Evolutionary conservation across 2,329 filamentous ascomycete species (phyloP), one percentile per base, ranked within the genome.

Genomic region (Trichophaea hybrida): DNA sequence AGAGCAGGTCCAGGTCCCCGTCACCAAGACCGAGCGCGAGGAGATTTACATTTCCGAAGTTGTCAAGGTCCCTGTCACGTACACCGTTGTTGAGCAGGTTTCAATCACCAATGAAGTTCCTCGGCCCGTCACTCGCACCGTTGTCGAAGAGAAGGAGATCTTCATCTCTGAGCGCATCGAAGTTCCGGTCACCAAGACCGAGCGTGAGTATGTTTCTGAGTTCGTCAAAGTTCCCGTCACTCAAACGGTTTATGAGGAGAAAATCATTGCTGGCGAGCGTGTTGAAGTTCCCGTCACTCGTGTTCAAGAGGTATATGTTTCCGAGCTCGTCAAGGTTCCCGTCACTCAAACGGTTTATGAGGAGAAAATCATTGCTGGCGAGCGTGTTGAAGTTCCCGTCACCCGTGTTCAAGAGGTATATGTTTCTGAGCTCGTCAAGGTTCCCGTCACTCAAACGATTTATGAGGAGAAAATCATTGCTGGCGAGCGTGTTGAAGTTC

Each of bases 201-300:
- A 49, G 15, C 8, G 13, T 17, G 10, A 53, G 50, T 12, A 53
- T 7, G 50, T 53, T 33, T 33, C 34, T 5, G 34, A 31, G 13
- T 31, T 7, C 10, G 6, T 10, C 7, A 31, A 7, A 55, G 53
- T 34, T 4, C 53, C 53, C 35, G 35, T 55, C 53, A 17, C 34
- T 31, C 43, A 62, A 52, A 63, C 61, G 5, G 12, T 64, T 50
- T 40, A 55, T 37, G 46, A 62, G 44, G 56, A 64, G 60, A 55
- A 61, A 13, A 15, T 61, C 17, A 35, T 61, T 34, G 46, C 60
- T 33, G 61, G 61, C 5, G 53, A 63, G 54, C 58, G 54, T 24
- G 57, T 65, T 35, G 59, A 64, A 40, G 59, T 64, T 35, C 53
- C 53, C n/a, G 53, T 55, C 38, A 63, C 62, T 1, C 49, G 59